These are phyloP conservation scores for Cetraspora pellucida DNA, from an alignment of 192 early-diverging fungal species.

Conservation along the genomic window DNA sequence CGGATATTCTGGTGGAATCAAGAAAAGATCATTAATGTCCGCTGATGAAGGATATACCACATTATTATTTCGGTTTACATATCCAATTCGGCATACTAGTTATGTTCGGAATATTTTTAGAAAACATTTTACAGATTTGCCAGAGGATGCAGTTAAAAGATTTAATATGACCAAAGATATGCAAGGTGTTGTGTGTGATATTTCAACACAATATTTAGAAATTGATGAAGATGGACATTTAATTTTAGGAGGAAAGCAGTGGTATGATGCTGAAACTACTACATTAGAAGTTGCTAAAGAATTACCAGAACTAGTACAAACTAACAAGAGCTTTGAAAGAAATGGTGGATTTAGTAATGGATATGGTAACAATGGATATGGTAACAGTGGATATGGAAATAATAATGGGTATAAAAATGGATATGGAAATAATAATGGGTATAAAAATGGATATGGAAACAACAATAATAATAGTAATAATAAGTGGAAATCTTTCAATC, in stretches of 20 bases:
- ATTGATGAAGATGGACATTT: constrained; percentile 55
- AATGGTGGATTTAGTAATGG: constrained; percentile 50
- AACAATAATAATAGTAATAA: too few species aligned
- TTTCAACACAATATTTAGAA: constrained; percentile 70
- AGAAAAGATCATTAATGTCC: constrained; percentile 78
- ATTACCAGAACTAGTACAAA: constrained; percentile 81
- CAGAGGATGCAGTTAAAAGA: constrained; percentile 71
- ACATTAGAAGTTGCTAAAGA: constrained; percentile 67
- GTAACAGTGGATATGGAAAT: constrained; percentile 46
- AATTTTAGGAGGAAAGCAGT: constrained; percentile 28
- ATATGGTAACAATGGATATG: constrained; percentile 49
- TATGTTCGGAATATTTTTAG: constrained; percentile 80
- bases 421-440: too few species aligned
- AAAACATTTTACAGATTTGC: constrained; percentile 69
- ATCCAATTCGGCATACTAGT: constrained; percentile 78
- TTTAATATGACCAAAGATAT: constrained; percentile 87
- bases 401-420: constrained; percentile 38
- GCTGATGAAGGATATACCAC: constrained; percentile 84
- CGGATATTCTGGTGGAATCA: constrained; percentile 82
- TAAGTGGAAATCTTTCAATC: too few species aligned
- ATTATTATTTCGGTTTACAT: constrained; percentile 68
- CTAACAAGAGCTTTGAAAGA: constrained; percentile 43
- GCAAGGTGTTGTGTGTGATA: constrained; percentile 84
- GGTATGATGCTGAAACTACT: constrained; percentile 64
- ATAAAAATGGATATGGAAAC: too few species aligned